Base-by-base conservation (phyloP, 805 yeast species). In the Kazachstania psychrophila region DNA sequence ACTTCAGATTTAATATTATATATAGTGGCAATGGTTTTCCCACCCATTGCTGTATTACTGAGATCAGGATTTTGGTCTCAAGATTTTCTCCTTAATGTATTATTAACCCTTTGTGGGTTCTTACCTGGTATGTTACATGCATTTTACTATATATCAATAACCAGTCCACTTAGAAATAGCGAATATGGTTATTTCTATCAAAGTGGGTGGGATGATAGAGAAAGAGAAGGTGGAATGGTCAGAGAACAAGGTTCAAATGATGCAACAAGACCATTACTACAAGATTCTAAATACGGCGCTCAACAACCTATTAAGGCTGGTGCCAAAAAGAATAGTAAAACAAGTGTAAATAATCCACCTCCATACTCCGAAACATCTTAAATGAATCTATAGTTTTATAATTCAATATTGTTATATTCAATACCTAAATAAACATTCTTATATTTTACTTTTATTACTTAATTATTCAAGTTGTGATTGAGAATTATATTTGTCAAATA, bases 91-190 rank as follows among this genome's bases (percentile, higher is more conserved):
- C 51, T 83, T 51, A 80, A 81, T 61, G 60, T 80, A 33, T 49
- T 83, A 29, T 69, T 84, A 51, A 77, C 88, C 16, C 56, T 76
- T 44, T 67, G 84, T 40, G 92, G 88, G 28, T 82, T 77, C 61
- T 61, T 83, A 44, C 94, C 94, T 2, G 94, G 84, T 41, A 69
- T 77, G 35, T 53, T 79, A 12, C 85, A 79, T 49, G 78, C 85
- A 5, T 60, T 78, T 34, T 78, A 55, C 40, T 52, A 72, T 50
- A 64, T 78, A 32, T 49, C 58, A 1, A 39, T 51, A 16, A 55
- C 60, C 3, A 52, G 58, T 28, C 62, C 61, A 2, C 28, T 51
- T 16, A 45, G 60, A 18, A 44, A 49, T 13, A 50, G 44, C 31
- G 58, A 54, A 22, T 39, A 44, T 26, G 43, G 44, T 11, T 49